phyloP scores from a whole-genome alignment of 1,139 yeast species.

The Candida glucosophila region DNA sequence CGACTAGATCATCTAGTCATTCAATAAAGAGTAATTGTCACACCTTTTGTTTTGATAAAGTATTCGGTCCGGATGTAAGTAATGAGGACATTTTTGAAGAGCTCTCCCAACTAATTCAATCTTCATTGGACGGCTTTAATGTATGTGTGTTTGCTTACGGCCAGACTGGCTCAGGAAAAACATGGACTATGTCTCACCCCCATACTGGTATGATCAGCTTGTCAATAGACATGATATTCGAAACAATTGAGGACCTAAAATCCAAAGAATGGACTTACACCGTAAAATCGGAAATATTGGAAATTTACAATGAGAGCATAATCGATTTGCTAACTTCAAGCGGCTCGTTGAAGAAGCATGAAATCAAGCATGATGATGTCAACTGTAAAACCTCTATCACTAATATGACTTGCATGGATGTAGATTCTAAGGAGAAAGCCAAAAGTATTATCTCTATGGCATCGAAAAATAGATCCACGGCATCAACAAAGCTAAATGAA shows the following conservation, averaged over 20 bases:
- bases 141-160: constrained; percentile 97
- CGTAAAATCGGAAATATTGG: constrained; percentile 72
- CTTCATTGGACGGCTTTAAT: constrained; percentile 83
- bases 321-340: constrained; percentile 50
- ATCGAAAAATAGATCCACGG: constrained; percentile 59
- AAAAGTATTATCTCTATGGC: constrained; percentile 45
- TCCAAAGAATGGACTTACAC: constrained; percentile 59
- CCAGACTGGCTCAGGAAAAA: constrained; percentile 96
- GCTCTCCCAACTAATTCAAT: constrained; percentile 78
- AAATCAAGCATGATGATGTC: constrained; percentile 64
- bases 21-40: constrained; percentile 11
- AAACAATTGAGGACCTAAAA: constrained; percentile 41
- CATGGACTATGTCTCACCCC: constrained; percentile 76
- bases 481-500: constrained; percentile 74
- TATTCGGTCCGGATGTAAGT: constrained; percentile 47
- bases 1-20: no score
- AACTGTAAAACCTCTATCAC: constrained; percentile 48
- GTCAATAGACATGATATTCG: constrained; percentile 66
- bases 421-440: constrained; percentile 46
- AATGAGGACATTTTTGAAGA: constrained; percentile 73
- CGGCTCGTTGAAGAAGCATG: constrained; percentile 37
- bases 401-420: constrained; percentile 43
- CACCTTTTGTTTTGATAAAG: constrained; percentile 67
- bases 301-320: constrained; percentile 79
- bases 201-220: constrained; percentile 76